These are phyloP conservation scores for Perilla frutescens DNA, from an alignment of 257 asterid genomes.

Conservation along the genomic window DNA sequence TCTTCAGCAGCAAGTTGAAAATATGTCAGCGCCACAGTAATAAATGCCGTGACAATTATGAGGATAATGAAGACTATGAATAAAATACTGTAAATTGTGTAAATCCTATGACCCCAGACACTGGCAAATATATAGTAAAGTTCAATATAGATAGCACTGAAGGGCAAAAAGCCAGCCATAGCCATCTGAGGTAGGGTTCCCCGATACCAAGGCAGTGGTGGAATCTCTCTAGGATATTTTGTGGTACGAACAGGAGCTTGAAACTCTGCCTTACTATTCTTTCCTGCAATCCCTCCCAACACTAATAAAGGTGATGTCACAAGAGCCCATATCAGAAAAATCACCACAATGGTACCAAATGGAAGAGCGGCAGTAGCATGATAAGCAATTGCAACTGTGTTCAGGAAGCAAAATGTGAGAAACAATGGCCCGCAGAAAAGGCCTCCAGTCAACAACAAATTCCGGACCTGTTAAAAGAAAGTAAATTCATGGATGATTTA, in stretches of 20 bases:
- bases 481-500: too few relatives aligned
- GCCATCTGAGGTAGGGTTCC: conserved; percentile 92
- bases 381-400: conserved; percentile 87
- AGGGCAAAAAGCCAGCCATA: conserved; percentile 95
- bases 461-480: conserved; percentile 78
- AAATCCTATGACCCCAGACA: conserved; percentile 94
- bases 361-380: conserved; percentile 92
- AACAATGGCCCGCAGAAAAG: conserved; percentile 86
- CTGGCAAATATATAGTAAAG: conserved; percentile 90
- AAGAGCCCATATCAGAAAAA: conserved; percentile 86
- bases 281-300: conserved; percentile 84
- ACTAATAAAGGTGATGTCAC: conserved; percentile 82
- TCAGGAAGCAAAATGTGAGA: conserved; percentile 78
- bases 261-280: conserved; percentile 79
- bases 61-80: conserved; percentile 88
- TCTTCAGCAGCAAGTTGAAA: conserved; percentile 97
- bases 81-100: conserved; percentile 84
- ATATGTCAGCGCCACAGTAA: conserved; percentile 85
- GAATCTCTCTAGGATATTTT: conserved; percentile 85
- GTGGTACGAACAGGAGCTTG: conserved; percentile 89
- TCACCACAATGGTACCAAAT: conserved; percentile 84
- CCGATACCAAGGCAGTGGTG: conserved; percentile 86
- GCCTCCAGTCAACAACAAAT: conserved; percentile 71
- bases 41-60: conserved; percentile 84
- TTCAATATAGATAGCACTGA: conserved; percentile 88